Conservation (phyloP, 768 basidiomycete genomes). For the Kwoniella pini region DNA sequence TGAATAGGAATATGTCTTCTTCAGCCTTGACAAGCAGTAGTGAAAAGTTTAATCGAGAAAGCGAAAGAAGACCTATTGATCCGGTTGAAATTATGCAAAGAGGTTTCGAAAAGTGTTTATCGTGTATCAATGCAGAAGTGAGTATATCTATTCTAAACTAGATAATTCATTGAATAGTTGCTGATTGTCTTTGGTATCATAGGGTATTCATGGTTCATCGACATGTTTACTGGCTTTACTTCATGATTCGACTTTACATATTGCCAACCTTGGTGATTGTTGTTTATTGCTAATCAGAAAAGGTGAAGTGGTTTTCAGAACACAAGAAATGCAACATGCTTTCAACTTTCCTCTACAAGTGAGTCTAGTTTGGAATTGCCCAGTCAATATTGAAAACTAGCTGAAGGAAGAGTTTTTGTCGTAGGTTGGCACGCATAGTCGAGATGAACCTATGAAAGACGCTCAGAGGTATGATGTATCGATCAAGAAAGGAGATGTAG, state of each 20-base stretch:
- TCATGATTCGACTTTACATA: slow-evolving; percentile 43
- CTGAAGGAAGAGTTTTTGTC: not conserved
- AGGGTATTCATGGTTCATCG: slow-evolving; percentile 59
- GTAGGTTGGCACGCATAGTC: slow-evolving; percentile 57
- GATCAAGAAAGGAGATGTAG: slow-evolving; percentile 56
- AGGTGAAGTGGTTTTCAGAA: slow-evolving; percentile 76
- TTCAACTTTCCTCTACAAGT: slow-evolving; percentile 56
- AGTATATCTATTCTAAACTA: no score
- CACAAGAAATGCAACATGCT: slow-evolving; percentile 90
- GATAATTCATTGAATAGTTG: no score
- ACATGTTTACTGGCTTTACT: slow-evolving; percentile 58
- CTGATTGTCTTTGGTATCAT: slow-evolving; percentile 23
- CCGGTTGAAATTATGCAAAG: slow-evolving; percentile 58
- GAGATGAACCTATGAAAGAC: slow-evolving; percentile 64
- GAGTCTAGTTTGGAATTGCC: no score
- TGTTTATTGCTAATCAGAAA: slow-evolving; percentile 79
- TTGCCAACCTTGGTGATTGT: slow-evolving; percentile 57
- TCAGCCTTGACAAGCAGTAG: not conserved
- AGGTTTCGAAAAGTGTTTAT: slow-evolving; percentile 58
- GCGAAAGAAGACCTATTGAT: slow-evolving; percentile 46
- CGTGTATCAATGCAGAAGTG: slow-evolving; percentile 54
- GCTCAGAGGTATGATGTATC: slow-evolving; percentile 63
- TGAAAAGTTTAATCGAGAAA: slow-evolving; percentile 8
- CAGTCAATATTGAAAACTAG: no score
- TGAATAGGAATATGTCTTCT: not conserved